phyloP scores from a whole-genome alignment of 345 rosid species.

The Nasturtium officinale region DNA sequence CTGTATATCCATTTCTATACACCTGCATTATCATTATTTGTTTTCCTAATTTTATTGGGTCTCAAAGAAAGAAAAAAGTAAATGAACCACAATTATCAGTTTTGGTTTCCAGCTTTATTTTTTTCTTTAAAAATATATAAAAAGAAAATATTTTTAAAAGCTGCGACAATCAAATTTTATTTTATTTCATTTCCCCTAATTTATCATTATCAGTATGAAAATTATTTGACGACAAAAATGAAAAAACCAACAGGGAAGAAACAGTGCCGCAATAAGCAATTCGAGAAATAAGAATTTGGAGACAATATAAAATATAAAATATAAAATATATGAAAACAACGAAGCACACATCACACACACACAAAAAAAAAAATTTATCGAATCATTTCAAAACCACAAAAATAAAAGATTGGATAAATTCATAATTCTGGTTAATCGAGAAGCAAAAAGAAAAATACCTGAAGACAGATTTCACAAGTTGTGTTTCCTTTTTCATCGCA shows the following conservation, averaged over 20 bases:
- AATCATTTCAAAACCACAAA: not conserved
- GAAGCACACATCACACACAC: constrained; percentile 32
- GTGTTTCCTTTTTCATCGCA: constrained; percentile 97
- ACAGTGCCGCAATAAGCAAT: constrained; percentile 31
- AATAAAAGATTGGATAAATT: not conserved
- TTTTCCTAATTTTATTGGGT: not conserved
- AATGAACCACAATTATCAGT: not conserved
- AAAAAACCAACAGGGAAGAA: constrained; percentile 32
- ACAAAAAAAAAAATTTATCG: not conserved
- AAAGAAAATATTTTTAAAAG: not conserved
- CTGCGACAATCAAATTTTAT: not conserved
- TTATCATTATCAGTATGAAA: constrained; percentile 16
- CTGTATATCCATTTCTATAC: constrained; percentile 74
- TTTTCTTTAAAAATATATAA: not conserved
- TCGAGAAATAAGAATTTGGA: constrained; percentile 26
- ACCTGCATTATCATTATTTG: constrained; percentile 49
- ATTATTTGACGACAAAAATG: constrained; percentile 23
- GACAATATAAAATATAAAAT: not conserved
- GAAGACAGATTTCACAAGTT: constrained; percentile 91
- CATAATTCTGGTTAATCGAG: not conserved
- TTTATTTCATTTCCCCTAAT: not conserved
- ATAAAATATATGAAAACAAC: constrained; percentile 26
- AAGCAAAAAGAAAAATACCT: constrained; percentile 48
- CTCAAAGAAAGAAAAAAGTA: not conserved
- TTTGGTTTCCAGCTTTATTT: not conserved